Conservation (phyloP, 2,329 filamentous ascomycete species). For the Aspergillus vadensis region DNA sequence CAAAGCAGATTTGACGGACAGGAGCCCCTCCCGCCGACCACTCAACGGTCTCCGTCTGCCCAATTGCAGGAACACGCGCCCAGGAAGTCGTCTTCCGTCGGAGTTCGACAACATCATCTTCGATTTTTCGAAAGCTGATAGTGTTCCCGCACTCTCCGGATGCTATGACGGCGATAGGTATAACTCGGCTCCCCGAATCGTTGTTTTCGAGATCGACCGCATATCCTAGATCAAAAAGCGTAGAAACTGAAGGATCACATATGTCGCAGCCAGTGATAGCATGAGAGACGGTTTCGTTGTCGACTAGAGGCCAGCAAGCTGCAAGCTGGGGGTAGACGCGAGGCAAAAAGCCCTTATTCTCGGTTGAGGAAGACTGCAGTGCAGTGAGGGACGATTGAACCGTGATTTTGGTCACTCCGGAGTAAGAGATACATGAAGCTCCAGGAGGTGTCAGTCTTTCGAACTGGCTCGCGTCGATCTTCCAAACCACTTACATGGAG, state of each 20-base stretch:
- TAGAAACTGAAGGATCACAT: conserved; percentile 41
- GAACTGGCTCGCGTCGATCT: background rate
- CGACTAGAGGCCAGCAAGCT: conserved; percentile 33
- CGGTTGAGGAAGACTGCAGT: conserved; percentile 18
- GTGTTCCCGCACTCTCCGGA: conserved; percentile 51
- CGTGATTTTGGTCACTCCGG: conserved; percentile 32
- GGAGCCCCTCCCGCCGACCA: conserved; percentile 54
- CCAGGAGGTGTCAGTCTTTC: conserved; percentile 7
- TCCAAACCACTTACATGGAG: conserved; percentile 26
- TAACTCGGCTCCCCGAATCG: conserved; percentile 26
- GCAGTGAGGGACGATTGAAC: conserved; percentile 27
- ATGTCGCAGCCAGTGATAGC: conserved; percentile 29
- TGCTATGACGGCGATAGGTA: conserved; percentile 41
- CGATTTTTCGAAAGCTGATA: conserved; percentile 47
- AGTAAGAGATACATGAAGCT: conserved; percentile 32
- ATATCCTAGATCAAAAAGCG: conserved; percentile 53
- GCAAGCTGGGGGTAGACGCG: conserved; percentile 39
- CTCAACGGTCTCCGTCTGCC: conserved; percentile 45
- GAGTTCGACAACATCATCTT: conserved; percentile 31
- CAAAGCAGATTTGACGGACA: conserved; percentile 58
- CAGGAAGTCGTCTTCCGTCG: conserved; percentile 19
- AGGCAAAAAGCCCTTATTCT: conserved; percentile 28
- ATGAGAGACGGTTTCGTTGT: conserved; percentile 37
- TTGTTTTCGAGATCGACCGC: conserved; percentile 43
- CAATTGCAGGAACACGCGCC: conserved; percentile 45